Percentiles rank a stretch among this genome's conserved stretches.
Evolutionary conservation across 23 red algal species (phyloP).

Genomic region (Pyropia yezoensis): DNA sequence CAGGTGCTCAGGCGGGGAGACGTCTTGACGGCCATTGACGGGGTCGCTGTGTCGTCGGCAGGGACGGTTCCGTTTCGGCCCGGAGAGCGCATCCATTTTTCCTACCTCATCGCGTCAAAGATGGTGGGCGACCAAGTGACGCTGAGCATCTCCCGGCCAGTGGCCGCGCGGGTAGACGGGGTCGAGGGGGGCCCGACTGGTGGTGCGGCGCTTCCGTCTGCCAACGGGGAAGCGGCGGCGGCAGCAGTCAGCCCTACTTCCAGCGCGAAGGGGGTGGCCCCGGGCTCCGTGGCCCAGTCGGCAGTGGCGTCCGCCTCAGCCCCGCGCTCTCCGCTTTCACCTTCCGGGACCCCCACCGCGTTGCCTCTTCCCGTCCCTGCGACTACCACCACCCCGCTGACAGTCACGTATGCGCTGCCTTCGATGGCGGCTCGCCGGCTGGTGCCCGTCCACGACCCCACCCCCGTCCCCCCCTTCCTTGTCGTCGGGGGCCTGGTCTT

Average conservation of each 20-base stretch:
- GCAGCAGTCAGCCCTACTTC: slow-evolving; percentile 1
- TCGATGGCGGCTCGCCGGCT: background rate
- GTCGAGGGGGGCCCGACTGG: too few species aligned
- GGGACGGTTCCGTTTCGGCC: slow-evolving; percentile 29
- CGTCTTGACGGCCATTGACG: slow-evolving; percentile 25
- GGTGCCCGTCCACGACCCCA: slow-evolving; percentile 27
- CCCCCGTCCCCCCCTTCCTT: slow-evolving; percentile 12
- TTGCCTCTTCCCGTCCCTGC: too few species aligned
- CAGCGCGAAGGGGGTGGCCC: too few species aligned
- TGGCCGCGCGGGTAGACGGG: too few species aligned
- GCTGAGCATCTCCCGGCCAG: too few species aligned
- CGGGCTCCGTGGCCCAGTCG: background rate
- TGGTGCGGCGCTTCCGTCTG: background rate
- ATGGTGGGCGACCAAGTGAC: slow-evolving; percentile 17
- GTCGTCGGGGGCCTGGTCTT: slow-evolving; percentile 23
- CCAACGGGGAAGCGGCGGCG: background rate
- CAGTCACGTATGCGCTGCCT: too few species aligned
- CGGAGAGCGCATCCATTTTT: slow-evolving; percentile 30
- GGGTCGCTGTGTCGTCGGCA: slow-evolving; percentile 8
- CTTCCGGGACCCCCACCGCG: too few species aligned
- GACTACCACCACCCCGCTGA: too few species aligned
- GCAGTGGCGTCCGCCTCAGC: background rate
- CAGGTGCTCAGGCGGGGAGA: slow-evolving; percentile 14
- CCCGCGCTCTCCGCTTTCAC: background rate
- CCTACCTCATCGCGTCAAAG: slow-evolving; percentile 19